Evolutionary conservation across 2,329 filamentous ascomycete genomes (phyloP), one percentile per base, ranked within the genome.

Genomic region (Colletotrichum shisoi): DNA sequence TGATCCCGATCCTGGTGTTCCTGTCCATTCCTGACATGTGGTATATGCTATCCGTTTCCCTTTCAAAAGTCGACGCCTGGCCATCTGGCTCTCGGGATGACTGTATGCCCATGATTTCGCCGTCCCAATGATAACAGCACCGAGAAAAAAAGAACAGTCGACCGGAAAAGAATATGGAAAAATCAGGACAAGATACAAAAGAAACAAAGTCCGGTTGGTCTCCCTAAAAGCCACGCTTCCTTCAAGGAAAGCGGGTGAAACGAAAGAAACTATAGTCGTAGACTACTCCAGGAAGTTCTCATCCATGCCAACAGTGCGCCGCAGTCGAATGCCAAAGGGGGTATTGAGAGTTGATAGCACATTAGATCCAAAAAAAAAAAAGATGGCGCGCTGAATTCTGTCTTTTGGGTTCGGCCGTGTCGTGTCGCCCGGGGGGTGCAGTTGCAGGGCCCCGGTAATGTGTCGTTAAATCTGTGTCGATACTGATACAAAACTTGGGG

Each of bases 381-480:
- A 67, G 59, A 67, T 67, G 57, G 63, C 58, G 58, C 63, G 54
- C 63, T 67, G 63, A 67, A 63, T 63, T 63, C 57, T 67, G 63
- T 69, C 54, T 66, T 66, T 62, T 62, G 56, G 51, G 64, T 68
- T 69, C 59, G 67, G 67, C 67, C 67, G 64, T 69, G 59, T 69
- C 67, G 52, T 69, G 39, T 69, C 67, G 57, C 67, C 67, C 56
- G 21, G 19, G 60, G 59, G 54, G 49, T 59, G 37, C 60, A 56
- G 51, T 34, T 40, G 39, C 21, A 57, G 61, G 40, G 53, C 63
- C 62, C 24, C 34, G 40, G 57, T 39, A 31, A 64, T 63, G 40
- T 64, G 49, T 68, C 56, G 58, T 63, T 59, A 59, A 63, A 48
- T 58, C 48, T 67, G 61, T 67, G 57, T 68, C 46, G 62, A 62